Conservation (phyloP, 371 early-diverging fungal genomes). For the Actinomortierella ambigua region DNA sequence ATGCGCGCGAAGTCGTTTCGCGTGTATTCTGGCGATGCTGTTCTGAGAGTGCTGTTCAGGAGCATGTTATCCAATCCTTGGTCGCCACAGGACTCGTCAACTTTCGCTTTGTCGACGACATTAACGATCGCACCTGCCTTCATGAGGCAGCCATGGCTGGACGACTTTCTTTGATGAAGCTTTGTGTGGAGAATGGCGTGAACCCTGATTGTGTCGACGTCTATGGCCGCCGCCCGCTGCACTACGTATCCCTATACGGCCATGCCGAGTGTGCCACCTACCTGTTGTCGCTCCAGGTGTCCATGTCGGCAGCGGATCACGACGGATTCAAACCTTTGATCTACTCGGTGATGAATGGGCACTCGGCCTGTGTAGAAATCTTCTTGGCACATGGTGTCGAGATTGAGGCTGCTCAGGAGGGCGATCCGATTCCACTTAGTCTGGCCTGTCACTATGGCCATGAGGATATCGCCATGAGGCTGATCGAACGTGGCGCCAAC, state of each 20-base stretch:
- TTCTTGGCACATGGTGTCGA: constrained; percentile 70
- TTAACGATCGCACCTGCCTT: constrained; percentile 85
- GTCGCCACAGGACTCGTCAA: constrained; percentile 69
- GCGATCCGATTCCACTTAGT: constrained; percentile 71
- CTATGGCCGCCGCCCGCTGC: constrained; percentile 88
- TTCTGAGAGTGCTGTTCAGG: constrained; percentile 63
- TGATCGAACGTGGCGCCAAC: constrained; percentile 77
- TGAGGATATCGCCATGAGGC: constrained; percentile 77
- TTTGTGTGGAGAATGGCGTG: constrained; percentile 64
- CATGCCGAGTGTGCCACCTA: constrained; percentile 71
- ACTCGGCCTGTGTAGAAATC: constrained; percentile 73
- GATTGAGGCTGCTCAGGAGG: constrained; percentile 66
- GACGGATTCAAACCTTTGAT: constrained; percentile 89
- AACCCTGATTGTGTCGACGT: constrained; percentile 76
- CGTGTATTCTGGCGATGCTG: constrained; percentile 88
- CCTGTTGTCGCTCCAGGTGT: constrained; percentile 64
- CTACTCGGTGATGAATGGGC: constrained; percentile 86
- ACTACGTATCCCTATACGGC: constrained; percentile 94
- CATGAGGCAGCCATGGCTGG: constrained; percentile 91
- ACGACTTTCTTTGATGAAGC: constrained; percentile 60
- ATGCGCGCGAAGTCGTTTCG: constrained; percentile 59
- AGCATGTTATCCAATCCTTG: constrained; percentile 60
- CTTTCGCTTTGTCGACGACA: constrained; percentile 86
- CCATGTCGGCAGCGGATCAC: constrained; percentile 76
- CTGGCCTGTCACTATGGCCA: constrained; percentile 93